Percentiles rank a stretch among this genome's conserved stretches.
phyloP scores from a whole-genome alignment of 768 basidiomycete genomes.

The Mycena belliarum region DNA sequence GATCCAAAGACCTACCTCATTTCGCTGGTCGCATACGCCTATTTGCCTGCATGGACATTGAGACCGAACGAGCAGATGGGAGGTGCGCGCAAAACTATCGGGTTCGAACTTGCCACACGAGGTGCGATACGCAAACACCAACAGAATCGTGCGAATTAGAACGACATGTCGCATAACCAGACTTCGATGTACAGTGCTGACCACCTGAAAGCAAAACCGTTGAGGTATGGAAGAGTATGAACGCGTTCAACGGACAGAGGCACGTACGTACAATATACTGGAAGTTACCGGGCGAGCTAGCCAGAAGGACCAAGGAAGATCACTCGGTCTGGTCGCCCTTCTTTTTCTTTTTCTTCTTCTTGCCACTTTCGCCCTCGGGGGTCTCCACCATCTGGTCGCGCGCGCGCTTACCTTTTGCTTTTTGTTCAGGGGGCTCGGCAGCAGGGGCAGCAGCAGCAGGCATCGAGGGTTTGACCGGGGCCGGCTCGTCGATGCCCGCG shows the following conservation, averaged over 20 bases:
- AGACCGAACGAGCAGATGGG: too few relatives aligned
- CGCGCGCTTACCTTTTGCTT: conserved; percentile 31
- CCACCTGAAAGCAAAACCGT: not conserved
- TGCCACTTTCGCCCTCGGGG: conserved; percentile 24
- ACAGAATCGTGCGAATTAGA: too few relatives aligned
- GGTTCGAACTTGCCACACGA: too few relatives aligned
- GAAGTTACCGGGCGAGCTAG: not conserved
- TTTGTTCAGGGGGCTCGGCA: conserved; percentile 21
- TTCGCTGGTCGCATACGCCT: too few relatives aligned
- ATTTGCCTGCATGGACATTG: too few relatives aligned
- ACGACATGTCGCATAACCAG: not conserved
- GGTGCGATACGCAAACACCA: too few relatives aligned
- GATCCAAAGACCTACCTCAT: too few relatives aligned
- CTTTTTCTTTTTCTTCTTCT: conserved; percentile 39
- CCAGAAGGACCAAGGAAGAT: not conserved
- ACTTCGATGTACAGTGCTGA: not conserved
- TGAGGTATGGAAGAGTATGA: not conserved
- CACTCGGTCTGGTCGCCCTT: conserved; percentile 25
- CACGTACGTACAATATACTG: not conserved
- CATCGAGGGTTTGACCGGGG: not conserved
- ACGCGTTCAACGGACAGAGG: too few relatives aligned
- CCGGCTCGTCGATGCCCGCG: conserved; percentile 54
- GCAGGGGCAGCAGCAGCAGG: not conserved
- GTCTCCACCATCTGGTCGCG: conserved; percentile 26
- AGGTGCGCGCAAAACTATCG: too few relatives aligned